A percentile compares a stretch with the other conserved stretches of the same genome.
Evolutionary conservation across 1,284 basidiomycete species (phyloP).

Genomic region (Ganoderma lingzhi): DNA sequence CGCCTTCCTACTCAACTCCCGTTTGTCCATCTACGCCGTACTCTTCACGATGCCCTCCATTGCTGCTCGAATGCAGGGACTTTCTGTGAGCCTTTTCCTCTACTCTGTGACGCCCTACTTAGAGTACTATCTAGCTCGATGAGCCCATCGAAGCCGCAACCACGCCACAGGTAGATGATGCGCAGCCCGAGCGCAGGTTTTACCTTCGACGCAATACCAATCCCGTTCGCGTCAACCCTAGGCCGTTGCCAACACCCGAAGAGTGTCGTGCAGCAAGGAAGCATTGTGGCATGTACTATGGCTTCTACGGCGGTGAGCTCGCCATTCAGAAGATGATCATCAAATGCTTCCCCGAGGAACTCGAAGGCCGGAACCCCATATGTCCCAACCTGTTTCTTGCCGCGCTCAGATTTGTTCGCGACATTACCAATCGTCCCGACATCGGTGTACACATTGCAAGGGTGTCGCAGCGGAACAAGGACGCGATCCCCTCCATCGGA

Average conservation of each 20-base stretch:
- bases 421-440: not conserved
- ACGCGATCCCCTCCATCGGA: not conserved
- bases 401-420: not conserved
- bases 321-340: not conserved
- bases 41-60: not conserved
- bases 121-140: not conserved
- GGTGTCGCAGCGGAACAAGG: not conserved
- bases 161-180: no score
- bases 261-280: not conserved
- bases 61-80: not conserved
- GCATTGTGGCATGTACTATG: constrained; percentile 1
- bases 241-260: constrained; percentile 4
- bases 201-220: not conserved
- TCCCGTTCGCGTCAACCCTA: constrained; percentile 1
- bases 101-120: not conserved
- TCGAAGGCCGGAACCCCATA: not conserved
- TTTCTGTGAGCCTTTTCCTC: not conserved
- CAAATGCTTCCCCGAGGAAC: not conserved
- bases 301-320: not conserved
- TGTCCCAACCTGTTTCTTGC: not conserved
- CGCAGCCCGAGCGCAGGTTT: not conserved
- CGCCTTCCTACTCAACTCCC: no score
- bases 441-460: not conserved
- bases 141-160: not conserved
- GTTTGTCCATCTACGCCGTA: no score